Base-by-base conservation (phyloP, 164 flowering plant genomes). In the Tetrastigma voinierianum region DNA sequence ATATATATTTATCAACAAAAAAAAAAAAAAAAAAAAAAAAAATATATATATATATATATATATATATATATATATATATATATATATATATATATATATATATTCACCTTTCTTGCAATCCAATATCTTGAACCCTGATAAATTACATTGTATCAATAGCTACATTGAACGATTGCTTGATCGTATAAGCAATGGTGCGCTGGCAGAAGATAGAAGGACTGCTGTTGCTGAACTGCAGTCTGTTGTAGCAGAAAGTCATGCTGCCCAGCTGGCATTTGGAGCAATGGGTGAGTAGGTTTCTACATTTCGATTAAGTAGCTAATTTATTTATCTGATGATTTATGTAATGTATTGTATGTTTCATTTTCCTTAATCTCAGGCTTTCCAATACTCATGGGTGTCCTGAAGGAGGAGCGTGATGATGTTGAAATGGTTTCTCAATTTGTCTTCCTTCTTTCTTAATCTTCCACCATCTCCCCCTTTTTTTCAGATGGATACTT, bases 231-330 rank as follows among this genome's bases (percentile, higher is more conserved):
- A 96, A 74, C 94, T 96, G 69, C 99, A 92, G 77, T 80, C 98
- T 69, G 79, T 89, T 75, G 98, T 96, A 3, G 90, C 89, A 43
- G 99, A 96, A 78, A 96, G 86, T 78, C 76, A 52, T 64, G 82
- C 85, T 63, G 88, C 95, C 18, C 99, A 96, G 79, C 76, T 96
- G 32, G 97, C 99, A 52, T 89, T 96, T 89, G 99, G 99, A 4
- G 96, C 96, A 70, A 87, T 84, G 89, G 99, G 99, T 92, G 44
- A 58, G 81, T 76, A 32, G 20, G 61, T 66, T 51, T 63, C 54
- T 67, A 16, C 59, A 56, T 20, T 43, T 48, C 20, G 10, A 32
- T 47, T 10, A 14, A 51, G 5, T 9, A 46, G 20, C 67, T 71
- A n/a, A n/a, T n/a, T 66, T 10, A 25, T 61, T 46, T 15, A 40